Conservation (phyloP, 192 early-diverging fungal species). For the Podila epigama region DNA sequence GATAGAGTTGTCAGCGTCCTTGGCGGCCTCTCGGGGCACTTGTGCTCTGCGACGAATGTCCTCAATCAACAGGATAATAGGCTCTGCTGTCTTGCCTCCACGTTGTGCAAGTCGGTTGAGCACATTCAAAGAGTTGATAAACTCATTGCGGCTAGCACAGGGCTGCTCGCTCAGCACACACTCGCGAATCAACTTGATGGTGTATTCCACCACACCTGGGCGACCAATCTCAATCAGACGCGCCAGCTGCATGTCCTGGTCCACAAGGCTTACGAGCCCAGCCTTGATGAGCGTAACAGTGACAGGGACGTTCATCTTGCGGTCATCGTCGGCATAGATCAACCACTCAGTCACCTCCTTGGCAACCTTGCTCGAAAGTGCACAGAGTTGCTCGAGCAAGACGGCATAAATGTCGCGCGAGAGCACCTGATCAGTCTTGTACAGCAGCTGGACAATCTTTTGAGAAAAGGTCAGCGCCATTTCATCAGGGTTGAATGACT, state of each 20-base stretch:
- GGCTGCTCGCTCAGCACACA: constrained; percentile 68
- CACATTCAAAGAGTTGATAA: constrained; percentile 77
- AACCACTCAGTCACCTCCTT: constrained; percentile 93
- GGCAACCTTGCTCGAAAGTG: constrained; percentile 78
- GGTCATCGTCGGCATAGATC: constrained; percentile 93
- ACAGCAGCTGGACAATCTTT: constrained; percentile 87
- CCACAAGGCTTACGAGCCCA: constrained; percentile 74
- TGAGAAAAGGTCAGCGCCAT: constrained; percentile 88
- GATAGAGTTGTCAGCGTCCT: constrained; percentile 59
- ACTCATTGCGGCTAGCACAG: constrained; percentile 60
- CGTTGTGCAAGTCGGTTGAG: constrained; percentile 70
- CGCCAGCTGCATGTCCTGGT: constrained; percentile 91
- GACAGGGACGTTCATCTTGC: constrained; percentile 89
- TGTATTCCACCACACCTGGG: constrained; percentile 76
- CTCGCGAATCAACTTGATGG: constrained; percentile 75
- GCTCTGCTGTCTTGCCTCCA: constrained; percentile 62
- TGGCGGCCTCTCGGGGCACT: constrained; percentile 42
- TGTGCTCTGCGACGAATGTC: constrained; percentile 58
- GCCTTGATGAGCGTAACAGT: constrained; percentile 84
- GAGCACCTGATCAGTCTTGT: constrained; percentile 76
- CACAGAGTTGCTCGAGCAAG: constrained; percentile 85
- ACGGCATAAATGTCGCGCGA: constrained; percentile 84
- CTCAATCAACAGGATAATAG: constrained; percentile 56
- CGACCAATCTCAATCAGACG: constrained; percentile 83
- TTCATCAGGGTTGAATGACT: constrained; percentile 79